Evolutionary conservation across 1,139 yeast species (phyloP).

Genomic region (Hyphopichia khmerensis): DNA sequence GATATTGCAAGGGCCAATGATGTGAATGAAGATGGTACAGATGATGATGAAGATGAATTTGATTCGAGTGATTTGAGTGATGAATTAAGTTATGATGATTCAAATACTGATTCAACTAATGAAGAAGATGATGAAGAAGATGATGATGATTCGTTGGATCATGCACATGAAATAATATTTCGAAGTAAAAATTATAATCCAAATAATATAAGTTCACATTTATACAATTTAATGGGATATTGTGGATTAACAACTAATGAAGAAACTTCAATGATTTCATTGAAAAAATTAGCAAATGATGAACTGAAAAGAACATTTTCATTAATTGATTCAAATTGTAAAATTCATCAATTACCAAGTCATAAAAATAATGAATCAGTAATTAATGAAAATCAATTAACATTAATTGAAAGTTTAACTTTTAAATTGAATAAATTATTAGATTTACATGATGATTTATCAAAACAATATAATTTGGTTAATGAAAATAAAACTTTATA

Average conservation of each 20-base stretch:
- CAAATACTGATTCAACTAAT: constrained; percentile 18
- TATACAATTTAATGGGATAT: constrained; percentile 33
- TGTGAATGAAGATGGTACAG: constrained; percentile 11
- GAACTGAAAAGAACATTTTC: constrained; percentile 35
- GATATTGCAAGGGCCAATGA: constrained; percentile 7
- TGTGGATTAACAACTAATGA: constrained; percentile 26
- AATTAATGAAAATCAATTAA: constrained; percentile 55
- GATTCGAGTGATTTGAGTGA: constrained; percentile 22
- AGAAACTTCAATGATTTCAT: constrained; percentile 6
- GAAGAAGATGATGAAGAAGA: constrained; percentile 11
- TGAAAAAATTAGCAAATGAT: constrained; percentile 28
- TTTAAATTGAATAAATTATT: constrained; percentile 34
- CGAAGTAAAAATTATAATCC: constrained; percentile 16
- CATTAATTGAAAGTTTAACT: constrained; percentile 48
- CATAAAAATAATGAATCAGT: constrained; percentile 40
- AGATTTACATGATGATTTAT: constrained; percentile 17
- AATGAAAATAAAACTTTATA: constrained; percentile 25
- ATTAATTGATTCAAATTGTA: constrained; percentile 21
- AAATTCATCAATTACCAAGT: constrained; percentile 24
- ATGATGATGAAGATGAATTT: constrained; percentile 15
- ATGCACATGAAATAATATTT: constrained; percentile 22
- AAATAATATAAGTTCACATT: constrained; percentile 19
- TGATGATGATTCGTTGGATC: constrained; percentile 15
- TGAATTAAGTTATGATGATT: constrained; percentile 20
- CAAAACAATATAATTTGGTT: constrained; percentile 16